Percentiles rank a stretch among this genome's conserved stretches.
These are phyloP conservation scores for Ascoidea tarda DNA, from an alignment of 805 yeast species.

Conservation along the genomic window DNA sequence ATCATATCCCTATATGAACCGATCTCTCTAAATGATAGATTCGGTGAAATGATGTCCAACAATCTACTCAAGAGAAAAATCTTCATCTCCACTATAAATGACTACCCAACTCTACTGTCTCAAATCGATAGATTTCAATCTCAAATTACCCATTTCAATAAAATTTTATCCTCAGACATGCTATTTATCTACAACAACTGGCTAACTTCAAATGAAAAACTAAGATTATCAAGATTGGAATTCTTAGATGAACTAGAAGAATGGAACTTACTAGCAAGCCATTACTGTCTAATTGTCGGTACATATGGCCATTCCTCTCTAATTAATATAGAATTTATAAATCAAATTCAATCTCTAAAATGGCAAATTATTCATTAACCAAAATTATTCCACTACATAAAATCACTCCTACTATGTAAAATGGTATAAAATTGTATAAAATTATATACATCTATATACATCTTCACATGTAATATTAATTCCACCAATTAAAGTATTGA, in stretches of 20 bases:
- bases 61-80: constrained; percentile 51
- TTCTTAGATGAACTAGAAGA: constrained; percentile 69
- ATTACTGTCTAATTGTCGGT: constrained; percentile 32
- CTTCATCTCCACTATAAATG: constrained; percentile 39
- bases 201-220: constrained; percentile 22
- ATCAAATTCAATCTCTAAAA: neutral
- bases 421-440: no score
- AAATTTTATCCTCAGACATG: constrained; percentile 13
- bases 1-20: constrained; percentile 53
- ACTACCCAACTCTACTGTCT: constrained; percentile 30
- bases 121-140: constrained; percentile 24
- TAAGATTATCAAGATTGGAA: constrained; percentile 39
- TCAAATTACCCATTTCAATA: constrained; percentile 14
- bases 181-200: constrained; percentile 11
- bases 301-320: neutral
- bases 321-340: neutral
- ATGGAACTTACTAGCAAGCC: constrained; percentile 41
- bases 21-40: constrained; percentile 41
- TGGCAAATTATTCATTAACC: neutral
- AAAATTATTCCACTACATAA: no score
- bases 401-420: no score
- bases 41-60: constrained; percentile 54
- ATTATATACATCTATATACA: no score
- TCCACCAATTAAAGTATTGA: no score
- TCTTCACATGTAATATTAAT: no score